Evolutionary conservation across 2,329 filamentous ascomycete species (phyloP).

Genomic region (Ophiostoma sp.): DNA sequence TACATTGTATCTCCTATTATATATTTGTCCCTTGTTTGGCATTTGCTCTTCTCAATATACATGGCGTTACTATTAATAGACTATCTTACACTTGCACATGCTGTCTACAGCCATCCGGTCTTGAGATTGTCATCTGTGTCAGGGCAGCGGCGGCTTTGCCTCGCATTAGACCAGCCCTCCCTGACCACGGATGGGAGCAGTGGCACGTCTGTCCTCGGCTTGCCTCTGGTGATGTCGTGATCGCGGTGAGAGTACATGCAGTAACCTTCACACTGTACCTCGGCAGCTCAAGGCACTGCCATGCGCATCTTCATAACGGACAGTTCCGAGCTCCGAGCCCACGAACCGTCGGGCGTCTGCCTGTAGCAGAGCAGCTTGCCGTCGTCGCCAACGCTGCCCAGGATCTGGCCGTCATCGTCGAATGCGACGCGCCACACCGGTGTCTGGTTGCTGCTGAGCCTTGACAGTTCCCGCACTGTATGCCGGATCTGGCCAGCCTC

Average conservation of each 20-base stretch:
- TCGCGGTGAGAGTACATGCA: background rate
- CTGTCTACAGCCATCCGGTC: background rate
- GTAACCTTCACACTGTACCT: background rate
- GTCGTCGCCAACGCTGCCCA: conserved; percentile 72
- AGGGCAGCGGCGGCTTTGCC: no score
- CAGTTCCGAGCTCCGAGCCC: conserved; percentile 57
- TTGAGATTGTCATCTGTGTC: no score
- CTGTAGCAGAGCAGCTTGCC: conserved; percentile 60
- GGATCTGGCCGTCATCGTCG: conserved; percentile 62
- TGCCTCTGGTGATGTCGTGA: background rate
- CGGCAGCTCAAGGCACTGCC: conserved; percentile 34
- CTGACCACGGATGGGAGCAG: background rate
- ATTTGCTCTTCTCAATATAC: conserved; percentile 11
- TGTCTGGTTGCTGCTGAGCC: conserved; percentile 60
- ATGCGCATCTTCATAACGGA: conserved; percentile 53
- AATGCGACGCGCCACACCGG: conserved; percentile 74
- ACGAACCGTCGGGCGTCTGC: conserved; percentile 52
- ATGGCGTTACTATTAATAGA: conserved; percentile 1
- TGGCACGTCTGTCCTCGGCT: background rate
- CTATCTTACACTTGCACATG: background rate
- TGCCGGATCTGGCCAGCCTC: conserved; percentile 63
- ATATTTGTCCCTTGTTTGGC: background rate
- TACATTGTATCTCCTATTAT: background rate
- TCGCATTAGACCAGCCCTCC: no score
- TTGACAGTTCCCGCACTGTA: conserved; percentile 56